Percentiles rank a stretch among this genome's conserved stretches.
These are phyloP conservation scores for Taiozyma sp. DNA, from an alignment of 1,139 yeast genomes.

Conservation along the genomic window DNA sequence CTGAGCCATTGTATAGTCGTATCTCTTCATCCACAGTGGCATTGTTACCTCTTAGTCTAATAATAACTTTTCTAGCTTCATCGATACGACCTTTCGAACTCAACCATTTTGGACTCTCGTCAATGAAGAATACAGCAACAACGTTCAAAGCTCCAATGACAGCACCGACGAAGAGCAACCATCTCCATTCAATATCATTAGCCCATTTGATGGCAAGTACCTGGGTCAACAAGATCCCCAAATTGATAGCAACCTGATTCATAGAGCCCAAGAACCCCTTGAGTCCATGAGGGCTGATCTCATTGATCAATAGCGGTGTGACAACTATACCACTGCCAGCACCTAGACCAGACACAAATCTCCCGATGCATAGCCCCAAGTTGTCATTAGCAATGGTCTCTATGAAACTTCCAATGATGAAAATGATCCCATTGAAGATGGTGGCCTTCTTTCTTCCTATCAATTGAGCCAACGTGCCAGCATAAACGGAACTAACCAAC, in stretches of 20 bases:
- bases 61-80: constrained; percentile 32
- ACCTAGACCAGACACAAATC: constrained; percentile 75
- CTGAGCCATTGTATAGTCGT: constrained; percentile 18
- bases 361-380: constrained; percentile 49
- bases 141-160: constrained; percentile 47
- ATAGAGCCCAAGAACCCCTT: constrained; percentile 82
- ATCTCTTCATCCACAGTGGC: constrained; percentile 28
- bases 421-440: constrained; percentile 49
- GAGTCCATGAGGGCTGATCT: constrained; percentile 60
- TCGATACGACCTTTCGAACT: constrained; percentile 29
- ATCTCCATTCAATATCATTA: constrained; percentile 65
- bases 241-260: constrained; percentile 80
- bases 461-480: constrained; percentile 63
- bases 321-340: constrained; percentile 87
- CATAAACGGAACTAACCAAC: constrained; percentile 65
- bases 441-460: constrained; percentile 62
- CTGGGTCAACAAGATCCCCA: constrained; percentile 81
- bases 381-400: constrained; percentile 49
- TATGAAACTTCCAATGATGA: constrained; percentile 61
- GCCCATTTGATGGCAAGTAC: constrained; percentile 65
- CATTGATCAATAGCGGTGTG: constrained; percentile 76
- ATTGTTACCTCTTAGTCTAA: constrained; percentile 27
- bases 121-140: constrained; percentile 39
- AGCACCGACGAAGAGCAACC: constrained; percentile 54
- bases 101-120: constrained; percentile 87